These are phyloP conservation scores for Bretziella fagacearum DNA, from an alignment of 2,329 filamentous ascomycete genomes.

Conservation along the genomic window DNA sequence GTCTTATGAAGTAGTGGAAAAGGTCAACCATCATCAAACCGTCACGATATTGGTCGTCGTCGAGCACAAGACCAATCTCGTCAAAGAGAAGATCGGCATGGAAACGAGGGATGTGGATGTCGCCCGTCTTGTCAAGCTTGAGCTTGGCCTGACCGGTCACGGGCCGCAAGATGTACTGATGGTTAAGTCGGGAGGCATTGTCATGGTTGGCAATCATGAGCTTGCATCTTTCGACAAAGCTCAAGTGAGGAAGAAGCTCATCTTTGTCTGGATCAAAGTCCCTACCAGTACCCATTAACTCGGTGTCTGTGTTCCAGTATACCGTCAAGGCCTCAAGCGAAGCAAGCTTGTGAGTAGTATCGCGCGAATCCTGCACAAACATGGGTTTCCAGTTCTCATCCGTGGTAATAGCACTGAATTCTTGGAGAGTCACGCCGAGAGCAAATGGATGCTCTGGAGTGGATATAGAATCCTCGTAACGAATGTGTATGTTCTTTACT, in stretches of 20 bases:
- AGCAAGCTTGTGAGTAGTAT: constrained; percentile 82
- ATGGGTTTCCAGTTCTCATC: constrained; percentile 89
- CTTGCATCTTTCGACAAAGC: constrained; percentile 62
- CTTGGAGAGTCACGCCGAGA: constrained; percentile 76
- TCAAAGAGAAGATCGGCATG: constrained; percentile 89
- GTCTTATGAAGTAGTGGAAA: constrained; percentile 95
- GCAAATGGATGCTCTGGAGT: constrained; percentile 91
- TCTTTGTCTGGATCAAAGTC: constrained; percentile 37
- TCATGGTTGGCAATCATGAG: constrained; percentile 43
- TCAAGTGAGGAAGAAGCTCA: constrained; percentile 50
- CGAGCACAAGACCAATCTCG: constrained; percentile 92
- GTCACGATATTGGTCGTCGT: constrained; percentile 94
- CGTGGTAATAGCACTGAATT: constrained; percentile 94
- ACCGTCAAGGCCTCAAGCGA: constrained; percentile 77
- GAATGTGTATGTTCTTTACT: constrained; percentile 94
- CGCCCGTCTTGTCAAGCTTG: constrained; percentile 85
- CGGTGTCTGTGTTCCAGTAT: constrained; percentile 95
- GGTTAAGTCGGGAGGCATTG: constrained; percentile 28
- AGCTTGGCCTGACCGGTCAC: constrained; percentile 91
- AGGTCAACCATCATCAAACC: constrained; percentile 95
- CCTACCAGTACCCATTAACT: constrained; percentile 65
- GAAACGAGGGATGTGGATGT: constrained; percentile 61
- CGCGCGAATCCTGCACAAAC: constrained; percentile 76
- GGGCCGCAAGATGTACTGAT: constrained; percentile 91
- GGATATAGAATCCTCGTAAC: constrained; percentile 95